phyloP scores from a whole-genome alignment of 1,139 yeast species.

The Geotrichum histeridarum region DNA sequence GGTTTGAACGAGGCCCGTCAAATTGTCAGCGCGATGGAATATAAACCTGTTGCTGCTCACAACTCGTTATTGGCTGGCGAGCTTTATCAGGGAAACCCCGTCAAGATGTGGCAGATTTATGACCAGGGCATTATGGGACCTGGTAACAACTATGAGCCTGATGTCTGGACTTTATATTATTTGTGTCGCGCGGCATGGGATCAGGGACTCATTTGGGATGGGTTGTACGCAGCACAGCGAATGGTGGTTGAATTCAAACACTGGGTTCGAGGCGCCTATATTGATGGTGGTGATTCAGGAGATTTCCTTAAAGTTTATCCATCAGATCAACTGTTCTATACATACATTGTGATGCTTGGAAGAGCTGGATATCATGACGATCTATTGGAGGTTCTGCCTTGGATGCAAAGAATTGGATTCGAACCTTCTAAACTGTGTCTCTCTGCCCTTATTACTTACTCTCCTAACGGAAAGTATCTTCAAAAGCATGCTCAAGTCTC shows the following conservation, averaged over 20 bases:
- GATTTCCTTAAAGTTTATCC: slow-evolving; percentile 43
- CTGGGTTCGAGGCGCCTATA: slow-evolving; percentile 34
- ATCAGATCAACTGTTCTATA: slow-evolving; percentile 45
- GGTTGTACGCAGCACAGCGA: slow-evolving; percentile 53
- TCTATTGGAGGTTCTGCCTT: slow-evolving; percentile 47
- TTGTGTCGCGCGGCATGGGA: slow-evolving; percentile 31
- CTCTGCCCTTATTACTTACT: slow-evolving; percentile 32
- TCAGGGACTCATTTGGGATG: slow-evolving; percentile 42
- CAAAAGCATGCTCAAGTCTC: slow-evolving; percentile 28
- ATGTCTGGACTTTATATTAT: slow-evolving; percentile 23
- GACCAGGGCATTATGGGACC: slow-evolving; percentile 13
- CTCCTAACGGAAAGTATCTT: slow-evolving; percentile 34
- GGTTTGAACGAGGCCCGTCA: slow-evolving; percentile 3
- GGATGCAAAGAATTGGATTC: slow-evolving; percentile 55
- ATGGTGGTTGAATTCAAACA: slow-evolving; percentile 55
- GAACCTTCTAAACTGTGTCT: slow-evolving; percentile 40
- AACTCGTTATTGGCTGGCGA: slow-evolving; percentile 24
- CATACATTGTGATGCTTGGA: slow-evolving; percentile 49
- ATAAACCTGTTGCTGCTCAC: slow-evolving; percentile 15
- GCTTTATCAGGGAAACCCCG: slow-evolving; percentile 8
- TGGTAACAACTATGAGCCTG: slow-evolving; percentile 26
- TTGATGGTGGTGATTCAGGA: slow-evolving; percentile 31
- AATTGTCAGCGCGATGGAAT: slow-evolving; percentile 2
- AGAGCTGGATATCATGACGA: slow-evolving; percentile 48
- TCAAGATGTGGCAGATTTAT: slow-evolving; percentile 31